Conservation (phyloP, 805 yeast species). For the Saccharomycopsis sp. region DNA sequence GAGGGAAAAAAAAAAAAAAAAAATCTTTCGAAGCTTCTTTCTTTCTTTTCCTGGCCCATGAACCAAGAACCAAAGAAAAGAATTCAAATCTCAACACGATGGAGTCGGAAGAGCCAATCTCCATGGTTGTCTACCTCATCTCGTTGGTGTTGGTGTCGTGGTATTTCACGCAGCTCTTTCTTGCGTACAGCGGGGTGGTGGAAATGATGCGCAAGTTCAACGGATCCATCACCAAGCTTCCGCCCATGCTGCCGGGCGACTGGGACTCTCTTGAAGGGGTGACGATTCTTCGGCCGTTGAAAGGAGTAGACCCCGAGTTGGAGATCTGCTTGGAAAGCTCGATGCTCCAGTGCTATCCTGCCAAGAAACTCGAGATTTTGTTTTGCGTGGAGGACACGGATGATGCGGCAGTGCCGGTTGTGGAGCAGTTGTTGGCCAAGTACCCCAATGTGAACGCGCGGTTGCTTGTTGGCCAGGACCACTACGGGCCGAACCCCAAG, state of each 20-base stretch:
- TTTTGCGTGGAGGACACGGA: conserved; percentile 59
- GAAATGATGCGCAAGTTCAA: conserved; percentile 31
- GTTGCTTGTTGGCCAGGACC: conserved; percentile 45
- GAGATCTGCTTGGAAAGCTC: conserved; percentile 58
- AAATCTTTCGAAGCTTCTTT: neutral
- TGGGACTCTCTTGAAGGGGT: conserved; percentile 50
- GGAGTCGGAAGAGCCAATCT: no score
- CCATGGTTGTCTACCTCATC: neutral
- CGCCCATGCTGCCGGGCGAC: conserved; percentile 20
- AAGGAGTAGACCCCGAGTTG: conserved; percentile 76
- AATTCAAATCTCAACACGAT: no score
- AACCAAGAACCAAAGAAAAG: neutral
- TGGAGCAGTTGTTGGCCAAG: conserved; percentile 37
- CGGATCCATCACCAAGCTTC: conserved; percentile 18
- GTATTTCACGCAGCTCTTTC: conserved; percentile 32
- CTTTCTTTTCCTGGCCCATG: neutral
- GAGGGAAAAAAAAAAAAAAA: no score
- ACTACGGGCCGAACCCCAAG: conserved; percentile 82
- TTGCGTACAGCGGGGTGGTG: conserved; percentile 33
- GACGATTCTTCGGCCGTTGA: conserved; percentile 71
- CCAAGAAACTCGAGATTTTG: conserved; percentile 50
- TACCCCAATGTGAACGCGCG: conserved; percentile 52
- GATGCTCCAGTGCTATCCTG: conserved; percentile 60
- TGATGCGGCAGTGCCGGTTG: conserved; percentile 61
- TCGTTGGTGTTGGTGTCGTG: conserved; percentile 26